Base-by-base conservation (phyloP, 805 yeast genomes). In the Kodamaea laetipori region DNA sequence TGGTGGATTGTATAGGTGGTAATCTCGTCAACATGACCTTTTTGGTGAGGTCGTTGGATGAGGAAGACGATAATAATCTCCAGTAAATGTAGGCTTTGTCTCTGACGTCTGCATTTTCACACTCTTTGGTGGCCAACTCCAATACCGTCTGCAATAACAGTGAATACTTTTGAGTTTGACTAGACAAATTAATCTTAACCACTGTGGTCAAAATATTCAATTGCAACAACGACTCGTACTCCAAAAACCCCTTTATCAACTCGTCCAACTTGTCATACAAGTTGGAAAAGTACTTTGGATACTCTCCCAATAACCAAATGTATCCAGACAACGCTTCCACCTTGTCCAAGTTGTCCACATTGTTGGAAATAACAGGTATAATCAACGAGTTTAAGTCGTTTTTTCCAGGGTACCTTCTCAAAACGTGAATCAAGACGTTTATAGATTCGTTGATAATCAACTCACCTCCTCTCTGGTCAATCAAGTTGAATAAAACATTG, bases 61-160 rank as follows among this genome's bases (percentile, higher is more conserved):
- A 53, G 34, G 69, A 65, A 5, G 69, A 54, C 9, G 90, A 84
- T 39, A 86, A 66, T 37, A 86, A 71, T 65, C 95, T 76, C 94
- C 94, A 86, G 58, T 84, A 86, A 32, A 86, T 69, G 60, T 77
- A 86, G 0, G 92, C 90, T 68, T 83, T 80, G 60, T 86, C 95
- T 61, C 94, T 74, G 19, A 86, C 84, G 57, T 86, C 95, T 2
- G 88, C 79, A 55, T 83, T 84, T 47, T 83, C 85, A 44, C 84
- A 72, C 33, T 78, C 75, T 45, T 76, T 77, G 3, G 90, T 84
- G 7, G 87, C 81, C 46, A 74, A 60, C 47, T 80, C 83, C 52
- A 86, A 72, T 5, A 81, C 73, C 33, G 67, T 69, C 55, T 85
- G 90, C 50, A 86, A 67, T 17, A 71, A 56, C 17, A 53, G 63